Evolutionary conservation across 177 flowering plant species (phyloP).

Genomic region (Telopea speciosissima): DNA sequence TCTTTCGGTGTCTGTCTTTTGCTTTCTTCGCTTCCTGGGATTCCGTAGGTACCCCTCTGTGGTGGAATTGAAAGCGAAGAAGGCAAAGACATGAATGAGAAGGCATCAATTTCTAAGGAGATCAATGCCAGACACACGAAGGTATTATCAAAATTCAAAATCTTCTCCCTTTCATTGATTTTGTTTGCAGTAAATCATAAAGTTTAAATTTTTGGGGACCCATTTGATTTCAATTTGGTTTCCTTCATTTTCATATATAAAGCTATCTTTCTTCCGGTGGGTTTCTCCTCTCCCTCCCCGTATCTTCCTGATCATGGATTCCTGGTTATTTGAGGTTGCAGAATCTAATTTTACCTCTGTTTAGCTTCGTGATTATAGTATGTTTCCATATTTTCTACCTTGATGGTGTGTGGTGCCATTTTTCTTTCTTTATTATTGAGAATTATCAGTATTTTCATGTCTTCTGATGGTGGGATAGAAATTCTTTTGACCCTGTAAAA

Average conservation of each 20-base stretch:
- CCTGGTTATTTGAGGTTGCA: no score
- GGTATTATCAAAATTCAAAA: conserved; percentile 12
- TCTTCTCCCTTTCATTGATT: no score
- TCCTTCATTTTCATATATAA: no score
- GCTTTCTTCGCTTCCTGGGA: not conserved
- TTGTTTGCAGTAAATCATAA: not conserved
- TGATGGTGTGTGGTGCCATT: no score
- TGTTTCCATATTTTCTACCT: no score
- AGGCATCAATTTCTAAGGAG: conserved; percentile 44
- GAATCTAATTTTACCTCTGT: no score
- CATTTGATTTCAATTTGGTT: not conserved
- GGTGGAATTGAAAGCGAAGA: not conserved
- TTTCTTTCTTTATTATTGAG: no score
- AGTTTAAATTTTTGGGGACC: not conserved
- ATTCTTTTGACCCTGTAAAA: not conserved
- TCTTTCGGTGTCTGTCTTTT: conserved; percentile 2
- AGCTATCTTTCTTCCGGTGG: not conserved
- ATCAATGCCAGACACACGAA: conserved; percentile 35
- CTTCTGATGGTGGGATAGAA: not conserved
- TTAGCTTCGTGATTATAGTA: no score
- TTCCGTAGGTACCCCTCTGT: not conserved
- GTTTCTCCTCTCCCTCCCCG: not conserved
- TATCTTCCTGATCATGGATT: no score
- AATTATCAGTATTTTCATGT: not conserved
- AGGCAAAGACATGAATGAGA: conserved; percentile 34